Evolutionary conservation across 257 asterid species (phyloP).

Genomic region (Gardenia jasminoides): DNA sequence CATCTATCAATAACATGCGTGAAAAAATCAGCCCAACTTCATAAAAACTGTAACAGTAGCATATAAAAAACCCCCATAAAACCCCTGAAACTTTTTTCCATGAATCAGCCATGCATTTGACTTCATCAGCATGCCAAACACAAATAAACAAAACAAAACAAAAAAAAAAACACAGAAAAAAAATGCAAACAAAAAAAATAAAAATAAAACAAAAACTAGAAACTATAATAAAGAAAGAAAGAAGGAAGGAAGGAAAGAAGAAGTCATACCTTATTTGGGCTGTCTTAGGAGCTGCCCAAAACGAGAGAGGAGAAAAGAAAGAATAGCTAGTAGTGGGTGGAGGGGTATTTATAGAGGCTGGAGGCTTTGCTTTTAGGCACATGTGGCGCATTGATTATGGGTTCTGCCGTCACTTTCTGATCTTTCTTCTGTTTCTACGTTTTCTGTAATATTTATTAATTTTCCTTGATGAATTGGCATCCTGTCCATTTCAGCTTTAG

Average conservation of each 20-base stretch:
- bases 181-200: neutral
- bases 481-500: neutral
- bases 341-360: constrained; percentile 30
- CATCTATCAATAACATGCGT: neutral
- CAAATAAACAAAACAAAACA: neutral
- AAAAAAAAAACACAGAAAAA: neutral
- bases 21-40: neutral
- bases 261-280: constrained; percentile 28
- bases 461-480: neutral
- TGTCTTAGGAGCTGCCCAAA: neutral
- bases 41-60: neutral
- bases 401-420: neutral
- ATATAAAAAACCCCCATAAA: neutral
- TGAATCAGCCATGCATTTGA: constrained; percentile 5
- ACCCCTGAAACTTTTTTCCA: neutral
- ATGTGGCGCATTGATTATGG: neutral
- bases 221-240: neutral
- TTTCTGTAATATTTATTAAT: neutral
- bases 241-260: constrained; percentile 8
- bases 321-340: constrained; percentile 19
- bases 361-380: neutral
- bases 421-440: neutral
- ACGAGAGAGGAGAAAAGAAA: constrained; percentile 25
- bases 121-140: neutral
- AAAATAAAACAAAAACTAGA: neutral